Base-by-base conservation (phyloP, 108 stramenopile genomes). In the Skeletonema potamos region DNA sequence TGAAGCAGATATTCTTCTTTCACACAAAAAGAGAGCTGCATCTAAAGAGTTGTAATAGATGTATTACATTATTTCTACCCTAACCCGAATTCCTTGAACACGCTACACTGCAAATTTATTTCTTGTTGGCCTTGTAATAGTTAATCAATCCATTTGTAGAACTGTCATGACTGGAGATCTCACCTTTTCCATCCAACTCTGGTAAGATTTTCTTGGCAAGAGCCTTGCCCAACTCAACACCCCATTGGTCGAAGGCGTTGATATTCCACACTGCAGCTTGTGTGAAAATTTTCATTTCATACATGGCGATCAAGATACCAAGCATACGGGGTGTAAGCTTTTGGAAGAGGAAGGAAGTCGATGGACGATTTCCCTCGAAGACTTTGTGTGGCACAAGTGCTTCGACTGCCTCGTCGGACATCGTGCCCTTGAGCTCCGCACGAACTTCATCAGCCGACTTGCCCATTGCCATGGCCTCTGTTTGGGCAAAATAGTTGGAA, bases 221-320 rank as follows among this genome's bases (percentile, higher is more conserved):
- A 55, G 86, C 91, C 91, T 99, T 98, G 39, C 98, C 98, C 43
- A 99, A 94, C 87, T 97, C 92, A 18, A 97, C 95, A 36, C 96
- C 96, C 94, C 94, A 96, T 76, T 96, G 93, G 84, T 92, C 90
- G 54, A 93, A 91, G 7, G 83, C 73, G 66, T 92, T 89, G 27
- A 92, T 66, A 54, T 73, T 77, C 90, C 89, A 93, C 28, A 93
- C 54, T 36, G 87, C 88, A 33, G 86, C 91, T 74, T 93, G 89
- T 15, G 90, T 83, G 41, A 88, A 89, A 24, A 85, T 85, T 68
- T 89, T 83, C 86, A 92, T 89, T 71, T 93, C 92, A 62, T 93
- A 93, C 67, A 92, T 68, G 36, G 92, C 84, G 17, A 93, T 84
- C 18, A 93, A 87, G 64, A 89, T 85, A 4, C 92, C 92, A 17